These are phyloP conservation scores for Plenodomus tracheiphilus DNA, from an alignment of 2,329 filamentous ascomycete species.

Conservation along the genomic window DNA sequence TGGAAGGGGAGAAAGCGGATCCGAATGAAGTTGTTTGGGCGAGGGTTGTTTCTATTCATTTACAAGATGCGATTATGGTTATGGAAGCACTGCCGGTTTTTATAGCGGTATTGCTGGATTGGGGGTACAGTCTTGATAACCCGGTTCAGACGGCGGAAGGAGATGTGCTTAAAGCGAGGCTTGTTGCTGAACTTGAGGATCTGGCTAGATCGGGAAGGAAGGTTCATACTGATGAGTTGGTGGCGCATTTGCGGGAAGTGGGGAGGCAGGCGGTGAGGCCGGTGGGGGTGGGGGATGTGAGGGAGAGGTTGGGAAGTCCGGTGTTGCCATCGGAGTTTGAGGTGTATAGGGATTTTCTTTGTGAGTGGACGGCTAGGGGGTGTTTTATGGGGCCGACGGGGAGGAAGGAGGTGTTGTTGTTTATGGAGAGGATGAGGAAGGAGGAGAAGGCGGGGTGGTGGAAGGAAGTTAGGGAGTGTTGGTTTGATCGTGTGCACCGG, in stretches of 20 bases:
- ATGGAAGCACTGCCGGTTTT: slow-evolving; percentile 7
- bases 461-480: slow-evolving; percentile 6
- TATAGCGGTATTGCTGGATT: slow-evolving; percentile 1
- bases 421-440: slow-evolving; percentile 9
- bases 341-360: slow-evolving; percentile 12
- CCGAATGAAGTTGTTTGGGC: neutral
- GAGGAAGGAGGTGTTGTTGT: slow-evolving; percentile 3
- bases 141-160: slow-evolving; percentile 7
- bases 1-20: neutral
- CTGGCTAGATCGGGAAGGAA: neutral
- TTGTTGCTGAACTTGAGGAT: slow-evolving; percentile 5
- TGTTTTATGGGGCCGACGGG: slow-evolving; percentile 8
- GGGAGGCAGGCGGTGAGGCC: slow-evolving; percentile 6
- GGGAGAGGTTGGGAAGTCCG: slow-evolving; percentile 11
- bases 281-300: slow-evolving; percentile 1
- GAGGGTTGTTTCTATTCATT: slow-evolving; percentile 1
- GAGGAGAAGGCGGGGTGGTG: slow-evolving; percentile 11
- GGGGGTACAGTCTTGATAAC: slow-evolving; percentile 9
- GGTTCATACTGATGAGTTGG: slow-evolving; percentile 7
- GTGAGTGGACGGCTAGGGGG: slow-evolving; percentile 15
- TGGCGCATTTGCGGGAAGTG: slow-evolving; percentile 7
- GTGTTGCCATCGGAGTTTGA: slow-evolving; percentile 12
- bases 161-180: slow-evolving; percentile 1
- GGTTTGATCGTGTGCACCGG: neutral
- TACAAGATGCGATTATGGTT: slow-evolving; percentile 3